A percentile compares a stretch with the other conserved stretches of the same genome.
These are phyloP conservation scores for Aspergillus coremiiformis DNA, from an alignment of 495 filamentous ascomycete genomes.

Conservation along the genomic window DNA sequence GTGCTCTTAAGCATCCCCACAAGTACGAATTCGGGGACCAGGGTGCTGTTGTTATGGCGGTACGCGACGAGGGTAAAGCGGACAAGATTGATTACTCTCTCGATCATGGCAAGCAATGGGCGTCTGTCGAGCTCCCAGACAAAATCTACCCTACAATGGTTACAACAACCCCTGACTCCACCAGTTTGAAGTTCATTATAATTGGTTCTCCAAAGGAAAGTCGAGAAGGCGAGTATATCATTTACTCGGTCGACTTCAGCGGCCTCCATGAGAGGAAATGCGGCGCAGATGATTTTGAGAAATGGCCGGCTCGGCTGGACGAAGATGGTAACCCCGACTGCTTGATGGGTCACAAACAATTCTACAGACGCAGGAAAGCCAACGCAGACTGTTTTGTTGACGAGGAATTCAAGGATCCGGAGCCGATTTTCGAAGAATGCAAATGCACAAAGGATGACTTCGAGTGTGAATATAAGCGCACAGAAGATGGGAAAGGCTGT, in stretches of 20 bases:
- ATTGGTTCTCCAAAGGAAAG: conserved; percentile 44
- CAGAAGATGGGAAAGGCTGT: conserved; percentile 59
- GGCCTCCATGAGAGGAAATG: conserved; percentile 76
- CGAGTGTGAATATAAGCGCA: conserved; percentile 83
- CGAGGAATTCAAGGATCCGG: conserved; percentile 70
- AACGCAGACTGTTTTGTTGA: conserved; percentile 84
- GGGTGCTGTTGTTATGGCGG: conserved; percentile 76
- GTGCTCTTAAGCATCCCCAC: conserved; percentile 70
- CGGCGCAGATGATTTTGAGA: conserved; percentile 70
- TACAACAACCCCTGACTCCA: conserved; percentile 84
- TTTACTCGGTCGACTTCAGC: conserved; percentile 75
- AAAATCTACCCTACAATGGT: conserved; percentile 58
- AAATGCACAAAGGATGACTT: conserved; percentile 77
- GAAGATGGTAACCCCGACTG: conserved; percentile 74
- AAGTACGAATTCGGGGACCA: conserved; percentile 94
- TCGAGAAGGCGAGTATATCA: conserved; percentile 39
- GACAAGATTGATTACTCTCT: conserved; percentile 72
- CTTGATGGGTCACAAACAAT: conserved; percentile 91
- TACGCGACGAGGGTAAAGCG: conserved; percentile 57
- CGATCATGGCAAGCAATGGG: conserved; percentile 80
- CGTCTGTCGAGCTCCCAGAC: conserved; percentile 52
- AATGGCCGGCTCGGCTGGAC: conserved; percentile 78
- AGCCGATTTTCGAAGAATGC: conserved; percentile 58
- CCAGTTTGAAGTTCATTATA: conserved; percentile 80
- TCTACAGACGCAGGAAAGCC: conserved; percentile 70